phyloP scores from a whole-genome alignment of 805 yeast genomes.

The Ogataea populi-albae region DNA sequence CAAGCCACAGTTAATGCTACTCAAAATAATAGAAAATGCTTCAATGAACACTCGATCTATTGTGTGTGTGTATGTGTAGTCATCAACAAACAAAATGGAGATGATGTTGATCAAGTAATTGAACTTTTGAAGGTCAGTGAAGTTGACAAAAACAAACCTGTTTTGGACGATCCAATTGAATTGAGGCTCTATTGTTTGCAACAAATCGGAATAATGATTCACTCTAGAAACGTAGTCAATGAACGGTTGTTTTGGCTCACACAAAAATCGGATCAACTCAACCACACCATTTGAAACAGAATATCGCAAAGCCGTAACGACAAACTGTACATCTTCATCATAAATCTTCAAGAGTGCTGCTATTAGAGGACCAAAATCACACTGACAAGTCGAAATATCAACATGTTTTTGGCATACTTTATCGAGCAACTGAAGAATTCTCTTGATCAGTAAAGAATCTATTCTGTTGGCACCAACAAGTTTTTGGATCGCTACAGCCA shows the following conservation, averaged over 20 bases:
- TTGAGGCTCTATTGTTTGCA: slow-evolving; percentile 6
- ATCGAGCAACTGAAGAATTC: slow-evolving; percentile 3
- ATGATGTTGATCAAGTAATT: slow-evolving; percentile 15
- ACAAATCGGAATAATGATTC: slow-evolving; percentile 1
- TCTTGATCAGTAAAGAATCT: background rate
- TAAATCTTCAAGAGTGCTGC: slow-evolving; percentile 7
- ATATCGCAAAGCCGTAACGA: slow-evolving; percentile 5
- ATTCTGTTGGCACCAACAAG: background rate
- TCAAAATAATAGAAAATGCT: slow-evolving; percentile 17
- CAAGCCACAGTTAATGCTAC: slow-evolving; percentile 16
- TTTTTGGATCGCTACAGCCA: background rate
- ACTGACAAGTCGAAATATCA: background rate
- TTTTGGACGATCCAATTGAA: slow-evolving; percentile 10
- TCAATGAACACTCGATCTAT: slow-evolving; percentile 10
- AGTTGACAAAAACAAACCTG: slow-evolving; percentile 1
- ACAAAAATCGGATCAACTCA: slow-evolving; percentile 7
- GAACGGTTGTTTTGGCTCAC: slow-evolving; percentile 8
- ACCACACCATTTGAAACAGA: slow-evolving; percentile 5
- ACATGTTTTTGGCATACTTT: too few relatives aligned
- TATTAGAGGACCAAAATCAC: slow-evolving; percentile 7
- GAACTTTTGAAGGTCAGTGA: slow-evolving; percentile 8
- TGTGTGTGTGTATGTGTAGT: slow-evolving; percentile 5
- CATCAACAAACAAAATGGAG: slow-evolving; percentile 8
- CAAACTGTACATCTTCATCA: slow-evolving; percentile 6
- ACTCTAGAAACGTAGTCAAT: slow-evolving; percentile 1